A percentile compares a stretch with the other conserved stretches of the same genome.
These are phyloP conservation scores for Carex parvula DNA, from an alignment of 176 grass and related monocot genomes.

Conservation along the genomic window DNA sequence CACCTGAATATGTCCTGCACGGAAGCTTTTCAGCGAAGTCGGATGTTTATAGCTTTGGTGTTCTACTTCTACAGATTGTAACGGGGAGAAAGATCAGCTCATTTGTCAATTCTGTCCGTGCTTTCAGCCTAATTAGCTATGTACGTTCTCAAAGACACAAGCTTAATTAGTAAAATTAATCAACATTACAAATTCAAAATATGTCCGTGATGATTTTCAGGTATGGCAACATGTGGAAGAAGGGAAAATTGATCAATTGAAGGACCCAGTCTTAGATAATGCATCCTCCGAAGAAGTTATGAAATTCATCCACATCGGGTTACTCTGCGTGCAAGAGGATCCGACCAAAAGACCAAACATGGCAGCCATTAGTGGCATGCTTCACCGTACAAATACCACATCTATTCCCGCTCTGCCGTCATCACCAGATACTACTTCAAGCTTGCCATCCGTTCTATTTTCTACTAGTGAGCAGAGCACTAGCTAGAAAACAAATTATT, in stretches of 20 bases:
- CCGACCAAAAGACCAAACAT: conserved; percentile 8
- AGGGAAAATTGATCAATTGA: conserved; percentile 18
- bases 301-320: conserved; percentile 30
- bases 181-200: too few relatives aligned
- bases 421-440: too few relatives aligned
- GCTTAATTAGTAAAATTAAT: too few relatives aligned
- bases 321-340: conserved; percentile 9
- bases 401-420: background rate
- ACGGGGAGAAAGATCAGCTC: conserved; percentile 15
- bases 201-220: background rate
- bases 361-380: background rate
- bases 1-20: conserved; percentile 7
- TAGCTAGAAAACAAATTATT: too few relatives aligned
- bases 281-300: conserved; percentile 17
- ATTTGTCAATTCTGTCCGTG: background rate
- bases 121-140: conserved; percentile 11
- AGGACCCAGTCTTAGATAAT: conserved; percentile 32
- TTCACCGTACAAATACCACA: background rate
- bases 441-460: too few relatives aligned
- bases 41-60: conserved; percentile 34
- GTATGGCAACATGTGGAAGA: conserved; percentile 23
- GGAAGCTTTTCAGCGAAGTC: conserved; percentile 24
- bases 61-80: conserved; percentile 32
- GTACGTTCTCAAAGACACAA: background rate
- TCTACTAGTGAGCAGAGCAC: too few relatives aligned